Evolutionary conservation across 2,329 filamentous ascomycete genomes (phyloP).

Genomic region (Knufia petricola): DNA sequence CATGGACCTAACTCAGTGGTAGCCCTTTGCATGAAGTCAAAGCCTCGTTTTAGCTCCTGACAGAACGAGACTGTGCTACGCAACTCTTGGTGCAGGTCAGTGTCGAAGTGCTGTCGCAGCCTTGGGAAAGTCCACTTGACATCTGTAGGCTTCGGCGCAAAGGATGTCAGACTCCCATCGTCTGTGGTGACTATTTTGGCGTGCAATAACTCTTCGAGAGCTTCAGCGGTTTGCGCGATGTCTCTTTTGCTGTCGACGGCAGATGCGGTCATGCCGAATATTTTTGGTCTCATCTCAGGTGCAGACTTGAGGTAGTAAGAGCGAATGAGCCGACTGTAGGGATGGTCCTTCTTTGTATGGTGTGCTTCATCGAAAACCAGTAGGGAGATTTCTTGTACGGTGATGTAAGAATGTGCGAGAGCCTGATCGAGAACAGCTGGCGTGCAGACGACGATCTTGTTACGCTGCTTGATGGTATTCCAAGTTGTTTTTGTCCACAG

Average conservation of each 20-base stretch:
- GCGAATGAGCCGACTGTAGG: slow-evolving; percentile 81
- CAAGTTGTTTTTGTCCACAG: slow-evolving; percentile 53
- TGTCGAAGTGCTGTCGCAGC: slow-evolving; percentile 48
- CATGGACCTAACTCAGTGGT: slow-evolving; percentile 65
- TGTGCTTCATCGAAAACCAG: slow-evolving; percentile 95
- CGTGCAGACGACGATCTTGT: slow-evolving; percentile 86
- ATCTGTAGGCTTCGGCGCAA: slow-evolving; percentile 51
- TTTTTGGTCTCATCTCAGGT: slow-evolving; percentile 51
- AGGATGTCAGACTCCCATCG: slow-evolving; percentile 50
- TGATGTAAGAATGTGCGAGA: slow-evolving; percentile 67
- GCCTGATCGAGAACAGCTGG: slow-evolving; percentile 76
- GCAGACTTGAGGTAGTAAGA: slow-evolving; percentile 60
- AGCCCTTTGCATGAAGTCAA: slow-evolving; percentile 50
- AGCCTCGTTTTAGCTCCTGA: slow-evolving; percentile 45
- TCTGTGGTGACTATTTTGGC: slow-evolving; percentile 72
- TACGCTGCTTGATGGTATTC: slow-evolving; percentile 48
- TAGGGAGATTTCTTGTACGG: slow-evolving; percentile 74
- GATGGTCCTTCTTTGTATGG: slow-evolving; percentile 87
- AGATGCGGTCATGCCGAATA: slow-evolving; percentile 96
- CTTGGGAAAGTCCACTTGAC: slow-evolving; percentile 49
- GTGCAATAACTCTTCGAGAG: slow-evolving; percentile 65
- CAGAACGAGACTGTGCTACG: slow-evolving; percentile 44
- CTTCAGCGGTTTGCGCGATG: slow-evolving; percentile 56
- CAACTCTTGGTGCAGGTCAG: slow-evolving; percentile 54
- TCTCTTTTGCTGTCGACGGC: slow-evolving; percentile 77